Base-by-base conservation (phyloP, 805 yeast species). In the Kregervanrija pseudodelftensis region DNA sequence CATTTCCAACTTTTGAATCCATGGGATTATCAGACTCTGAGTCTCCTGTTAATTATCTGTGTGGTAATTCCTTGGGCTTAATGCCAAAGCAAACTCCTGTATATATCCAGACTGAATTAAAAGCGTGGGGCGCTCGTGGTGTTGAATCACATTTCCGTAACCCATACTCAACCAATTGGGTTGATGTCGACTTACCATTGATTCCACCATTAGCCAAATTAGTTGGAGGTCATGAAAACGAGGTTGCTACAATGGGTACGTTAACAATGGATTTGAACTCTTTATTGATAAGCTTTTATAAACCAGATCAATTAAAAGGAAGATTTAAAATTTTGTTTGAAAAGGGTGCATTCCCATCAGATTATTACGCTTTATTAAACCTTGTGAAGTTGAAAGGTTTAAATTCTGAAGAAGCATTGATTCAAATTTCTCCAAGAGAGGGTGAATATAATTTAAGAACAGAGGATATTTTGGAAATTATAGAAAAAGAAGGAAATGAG, bases 1-100 rank as follows among this genome's bases (percentile, higher is more conserved):
- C 65, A 30, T 64, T 83, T 33, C 96, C 96, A 8, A 84, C 93
- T 0, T 72, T 79, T 50, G 57, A 63, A 42, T 72, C 87, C 0
- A 63, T 85, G 51, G 90, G 85, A 0, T 58, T 79, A 28, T 48
- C 59, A 9, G 54, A 58, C 4, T 45, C 49, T 7, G 39, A 47
- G 11, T 36, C 52, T 1, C 45, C 52, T 8, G 67, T 76, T 11
- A 68, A 74, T 16, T 91, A 90, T 59, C 68, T 90, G 39, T 88
- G 96, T 64, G 98, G 98, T 2, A 91, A 90, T 67, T 87, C 96
- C n/a, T 75, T 90, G 7, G 98, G 98, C 0, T 66, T 90, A 47
- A 85, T 88, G 90, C 97, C 98, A 0, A 68, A 64, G 41, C 58
- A 68, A 8, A 80, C 90, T 0, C 67, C 76, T 32, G 50, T 52